These are phyloP conservation scores for Pythium myriotylum DNA, from an alignment of 352 stramenopile species.

Conservation along the genomic window DNA sequence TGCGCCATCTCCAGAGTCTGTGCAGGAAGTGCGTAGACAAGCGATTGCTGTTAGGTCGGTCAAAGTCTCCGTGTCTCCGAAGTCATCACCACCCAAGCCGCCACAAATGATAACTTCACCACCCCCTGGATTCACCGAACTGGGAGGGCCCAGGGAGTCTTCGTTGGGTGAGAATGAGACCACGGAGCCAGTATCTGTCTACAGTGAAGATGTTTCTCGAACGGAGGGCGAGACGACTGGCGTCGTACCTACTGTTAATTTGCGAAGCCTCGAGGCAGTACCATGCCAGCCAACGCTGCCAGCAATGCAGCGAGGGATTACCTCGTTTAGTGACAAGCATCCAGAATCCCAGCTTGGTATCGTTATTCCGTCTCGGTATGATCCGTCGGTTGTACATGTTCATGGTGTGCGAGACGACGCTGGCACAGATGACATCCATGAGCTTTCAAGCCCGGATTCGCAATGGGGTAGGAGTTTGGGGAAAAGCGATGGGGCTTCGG, in stretches of 20 bases:
- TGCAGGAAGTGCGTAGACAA: constrained; percentile 14
- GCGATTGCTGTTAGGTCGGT: constrained; percentile 11
- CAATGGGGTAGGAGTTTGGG: constrained; percentile 18
- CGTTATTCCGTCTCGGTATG: constrained; percentile 20
- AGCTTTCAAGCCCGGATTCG: background rate
- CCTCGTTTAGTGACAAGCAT: constrained; percentile 17
- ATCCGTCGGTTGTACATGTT: background rate
- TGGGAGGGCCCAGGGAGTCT: no score
- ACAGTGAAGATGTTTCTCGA: no score
- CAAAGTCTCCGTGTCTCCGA: constrained; percentile 16
- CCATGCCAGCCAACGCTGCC: background rate
- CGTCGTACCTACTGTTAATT: no score
- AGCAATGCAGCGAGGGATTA: constrained; percentile 3
- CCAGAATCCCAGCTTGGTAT: constrained; percentile 22
- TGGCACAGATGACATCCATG: constrained; percentile 1
- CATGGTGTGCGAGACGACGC: background rate
- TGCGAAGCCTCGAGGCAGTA: no score
- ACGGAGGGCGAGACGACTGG: no score
- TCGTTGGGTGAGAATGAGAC: no score
- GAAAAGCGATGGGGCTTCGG: no score
- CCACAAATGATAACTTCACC: no score
- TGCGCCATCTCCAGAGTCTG: constrained; percentile 13
- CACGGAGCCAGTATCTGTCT: no score
- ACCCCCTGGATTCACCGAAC: no score
- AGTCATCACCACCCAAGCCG: constrained; percentile 12